Evolutionary conservation across 2,329 filamentous ascomycete species (phyloP).

Genomic region (Diaporthe sp.): DNA sequence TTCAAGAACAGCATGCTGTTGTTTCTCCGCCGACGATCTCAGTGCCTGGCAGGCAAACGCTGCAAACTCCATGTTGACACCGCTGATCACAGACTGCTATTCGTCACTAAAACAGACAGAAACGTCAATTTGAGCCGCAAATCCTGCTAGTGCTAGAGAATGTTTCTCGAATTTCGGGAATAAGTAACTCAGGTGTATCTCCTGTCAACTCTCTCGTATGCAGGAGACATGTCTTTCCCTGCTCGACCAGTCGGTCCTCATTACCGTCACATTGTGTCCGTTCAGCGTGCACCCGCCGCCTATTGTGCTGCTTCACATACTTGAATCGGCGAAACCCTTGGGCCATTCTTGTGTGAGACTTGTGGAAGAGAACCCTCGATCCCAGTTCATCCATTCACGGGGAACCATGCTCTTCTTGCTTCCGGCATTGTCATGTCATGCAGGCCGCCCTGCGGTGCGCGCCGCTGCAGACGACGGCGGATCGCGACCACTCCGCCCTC

Average conservation of each 20-base stretch:
- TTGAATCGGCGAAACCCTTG: not conserved
- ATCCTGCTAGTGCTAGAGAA: not conserved
- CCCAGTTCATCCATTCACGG: not conserved
- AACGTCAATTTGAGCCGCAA: slow-evolving; percentile 3
- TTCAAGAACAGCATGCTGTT: not conserved
- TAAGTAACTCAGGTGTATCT: not conserved
- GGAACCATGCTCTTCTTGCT: not conserved
- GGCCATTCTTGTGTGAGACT: not conserved
- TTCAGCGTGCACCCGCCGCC: slow-evolving; percentile 12
- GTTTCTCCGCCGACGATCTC: slow-evolving; percentile 15
- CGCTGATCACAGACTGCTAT: not conserved
- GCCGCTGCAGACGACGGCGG: slow-evolving; percentile 15
- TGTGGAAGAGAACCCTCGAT: not conserved
- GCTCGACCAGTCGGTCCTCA: slow-evolving; percentile 2
- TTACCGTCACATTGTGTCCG: slow-evolving; percentile 29
- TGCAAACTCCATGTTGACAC: not conserved
- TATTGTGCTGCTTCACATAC: not conserved
- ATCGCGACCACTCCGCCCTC: not conserved
- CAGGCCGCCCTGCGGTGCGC: slow-evolving; percentile 21
- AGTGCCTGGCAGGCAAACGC: slow-evolving; percentile 8
- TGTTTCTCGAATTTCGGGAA: not conserved
- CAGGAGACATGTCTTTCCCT: slow-evolving; percentile 17
- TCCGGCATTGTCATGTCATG: slow-evolving; percentile 15
- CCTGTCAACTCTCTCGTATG: not conserved
- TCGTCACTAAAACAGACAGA: not conserved